Conservation (phyloP, 2,329 filamentous ascomycete species). For the Penicillium thymicola region DNA sequence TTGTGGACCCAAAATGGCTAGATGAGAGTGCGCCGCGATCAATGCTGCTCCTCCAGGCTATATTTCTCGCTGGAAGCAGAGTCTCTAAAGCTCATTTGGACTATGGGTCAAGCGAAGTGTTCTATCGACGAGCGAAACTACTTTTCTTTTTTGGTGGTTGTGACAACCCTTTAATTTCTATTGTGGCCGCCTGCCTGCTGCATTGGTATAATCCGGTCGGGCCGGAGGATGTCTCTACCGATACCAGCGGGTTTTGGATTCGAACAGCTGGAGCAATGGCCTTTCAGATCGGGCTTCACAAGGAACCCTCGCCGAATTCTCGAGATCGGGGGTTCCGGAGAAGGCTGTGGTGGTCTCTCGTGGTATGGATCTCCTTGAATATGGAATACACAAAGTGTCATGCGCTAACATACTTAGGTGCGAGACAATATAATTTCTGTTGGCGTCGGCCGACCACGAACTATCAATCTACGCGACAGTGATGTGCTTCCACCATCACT, state of each 20-base stretch:
- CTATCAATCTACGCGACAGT: conserved; percentile 41
- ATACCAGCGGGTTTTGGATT: conserved; percentile 45
- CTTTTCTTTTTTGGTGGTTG: conserved; percentile 34
- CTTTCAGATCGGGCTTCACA: conserved; percentile 44
- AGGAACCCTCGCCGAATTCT: conserved; percentile 36
- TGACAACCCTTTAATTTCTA: conserved; percentile 40
- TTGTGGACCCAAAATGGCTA: conserved; percentile 42
- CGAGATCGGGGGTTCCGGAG: conserved; percentile 38
- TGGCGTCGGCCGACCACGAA: conserved; percentile 41
- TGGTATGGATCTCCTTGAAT: conserved; percentile 27
- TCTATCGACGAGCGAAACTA: conserved; percentile 33
- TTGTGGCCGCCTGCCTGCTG: conserved; percentile 38
- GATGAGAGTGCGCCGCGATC: conserved; percentile 30
- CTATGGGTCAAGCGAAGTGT: conserved; percentile 32
- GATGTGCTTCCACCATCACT: conserved; percentile 39
- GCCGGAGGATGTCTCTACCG: conserved; percentile 39
- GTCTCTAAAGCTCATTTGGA: conserved; percentile 32
- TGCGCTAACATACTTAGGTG: conserved; percentile 21
- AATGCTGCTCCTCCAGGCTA: conserved; percentile 32
- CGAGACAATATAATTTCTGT: conserved; percentile 43
- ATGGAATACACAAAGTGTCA: background rate
- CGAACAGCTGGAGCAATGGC: conserved; percentile 42
- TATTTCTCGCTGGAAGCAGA: conserved; percentile 43
- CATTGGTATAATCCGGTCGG: conserved; percentile 47
- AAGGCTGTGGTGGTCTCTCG: conserved; percentile 46